Evolutionary conservation across 1,139 yeast species (phyloP).

Genomic region (Candida labiduridarum): DNA sequence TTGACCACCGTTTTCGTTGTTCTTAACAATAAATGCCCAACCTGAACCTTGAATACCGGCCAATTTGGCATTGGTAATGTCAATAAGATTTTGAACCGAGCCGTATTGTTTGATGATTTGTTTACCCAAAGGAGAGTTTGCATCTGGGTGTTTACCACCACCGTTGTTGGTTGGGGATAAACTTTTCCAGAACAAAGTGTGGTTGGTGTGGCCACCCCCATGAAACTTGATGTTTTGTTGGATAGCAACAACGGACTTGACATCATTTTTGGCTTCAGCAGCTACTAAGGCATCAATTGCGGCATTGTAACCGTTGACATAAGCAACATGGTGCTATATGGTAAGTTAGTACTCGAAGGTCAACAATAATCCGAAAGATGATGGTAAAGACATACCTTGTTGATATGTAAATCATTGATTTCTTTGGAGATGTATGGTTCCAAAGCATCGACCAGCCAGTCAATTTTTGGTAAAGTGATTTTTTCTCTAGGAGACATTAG

Average conservation of each 20-base stretch:
- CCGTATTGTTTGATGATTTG: conserved; percentile 43
- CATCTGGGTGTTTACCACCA: conserved; percentile 44
- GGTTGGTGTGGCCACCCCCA: conserved; percentile 51
- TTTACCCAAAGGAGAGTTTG: conserved; percentile 34
- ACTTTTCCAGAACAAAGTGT: conserved; percentile 47
- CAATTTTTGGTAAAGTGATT: conserved; percentile 40
- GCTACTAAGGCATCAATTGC: conserved; percentile 40
- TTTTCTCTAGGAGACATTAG: conserved; percentile 13
- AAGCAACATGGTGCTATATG: conserved; percentile 39
- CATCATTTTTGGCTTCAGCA: conserved; percentile 40
- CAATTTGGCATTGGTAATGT: conserved; percentile 40
- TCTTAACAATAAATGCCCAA: conserved; percentile 51
- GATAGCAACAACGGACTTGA: conserved; percentile 37
- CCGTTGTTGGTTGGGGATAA: conserved; percentile 43
- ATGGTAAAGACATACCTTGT: conserved; percentile 20
- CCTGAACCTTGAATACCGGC: conserved; percentile 53
- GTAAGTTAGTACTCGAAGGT: conserved; percentile 1
- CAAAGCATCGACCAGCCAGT: conserved; percentile 44
- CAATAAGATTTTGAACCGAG: conserved; percentile 41
- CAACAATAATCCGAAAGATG: too few relatives aligned
- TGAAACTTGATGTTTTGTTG: conserved; percentile 45
- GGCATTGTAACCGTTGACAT: conserved; percentile 44
- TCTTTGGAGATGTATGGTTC: conserved; percentile 47
- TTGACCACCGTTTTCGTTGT: conserved; percentile 39
- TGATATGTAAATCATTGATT: conserved; percentile 44